These are phyloP conservation scores for Cucurbita argyrosperma DNA, from an alignment of 306 rosid species.

Conservation along the genomic window DNA sequence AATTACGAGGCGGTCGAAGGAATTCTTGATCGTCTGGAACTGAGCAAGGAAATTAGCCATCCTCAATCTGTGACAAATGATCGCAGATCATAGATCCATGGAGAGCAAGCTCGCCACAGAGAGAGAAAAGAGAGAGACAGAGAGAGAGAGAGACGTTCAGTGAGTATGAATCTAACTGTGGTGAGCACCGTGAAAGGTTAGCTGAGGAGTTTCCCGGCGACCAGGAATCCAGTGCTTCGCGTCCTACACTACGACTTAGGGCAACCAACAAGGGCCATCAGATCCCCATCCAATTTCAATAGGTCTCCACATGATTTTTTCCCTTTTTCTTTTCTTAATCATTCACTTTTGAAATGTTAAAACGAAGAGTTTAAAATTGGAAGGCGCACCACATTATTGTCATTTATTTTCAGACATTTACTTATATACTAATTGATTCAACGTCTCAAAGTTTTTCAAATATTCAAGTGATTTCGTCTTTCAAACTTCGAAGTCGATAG, in stretches of 20 bases:
- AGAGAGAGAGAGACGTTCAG: slow-evolving; percentile 3
- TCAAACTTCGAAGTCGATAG: no score
- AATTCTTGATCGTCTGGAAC: slow-evolving; percentile 78
- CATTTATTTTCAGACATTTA: no score
- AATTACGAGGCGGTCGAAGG: slow-evolving; percentile 78
- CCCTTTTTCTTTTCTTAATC: not conserved
- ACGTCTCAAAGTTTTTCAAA: no score
- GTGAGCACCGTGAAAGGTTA: not conserved
- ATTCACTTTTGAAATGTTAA: no score
- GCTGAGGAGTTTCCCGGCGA: slow-evolving; percentile 7
- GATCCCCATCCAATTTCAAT: not conserved
- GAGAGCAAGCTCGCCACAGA: slow-evolving; percentile 3
- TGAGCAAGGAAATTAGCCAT: slow-evolving; percentile 97
- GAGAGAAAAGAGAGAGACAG: not conserved
- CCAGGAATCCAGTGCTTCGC: slow-evolving; percentile 42
- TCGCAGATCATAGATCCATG: slow-evolving; percentile 29
- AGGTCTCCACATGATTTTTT: not conserved
- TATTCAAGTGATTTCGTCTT: no score
- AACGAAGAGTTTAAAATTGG: no score
- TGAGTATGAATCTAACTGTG: slow-evolving; percentile 5
- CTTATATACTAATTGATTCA: no score
- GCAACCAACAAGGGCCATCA: not conserved
- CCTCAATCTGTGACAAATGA: slow-evolving; percentile 26
- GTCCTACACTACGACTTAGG: not conserved
- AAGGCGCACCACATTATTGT: no score